Evolutionary conservation across 2,329 filamentous ascomycete species (phyloP).

Genomic region (Aspergillus ibericus): DNA sequence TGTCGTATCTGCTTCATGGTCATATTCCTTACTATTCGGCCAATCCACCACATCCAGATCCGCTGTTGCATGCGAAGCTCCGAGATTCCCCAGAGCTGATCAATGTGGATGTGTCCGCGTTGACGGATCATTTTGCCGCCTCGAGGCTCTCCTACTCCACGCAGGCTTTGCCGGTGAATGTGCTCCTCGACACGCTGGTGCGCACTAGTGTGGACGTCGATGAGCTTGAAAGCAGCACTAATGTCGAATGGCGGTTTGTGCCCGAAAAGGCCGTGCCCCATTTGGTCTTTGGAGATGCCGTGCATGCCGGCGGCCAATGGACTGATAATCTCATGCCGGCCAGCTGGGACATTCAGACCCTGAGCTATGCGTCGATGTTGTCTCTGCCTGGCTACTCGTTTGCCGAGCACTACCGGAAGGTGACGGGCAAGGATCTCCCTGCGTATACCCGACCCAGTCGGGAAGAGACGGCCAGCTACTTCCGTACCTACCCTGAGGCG

Average conservation of each 20-base stretch:
- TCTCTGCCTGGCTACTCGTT: slow-evolving; percentile 62
- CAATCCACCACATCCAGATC: slow-evolving; percentile 55
- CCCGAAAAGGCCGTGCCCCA: slow-evolving; percentile 55
- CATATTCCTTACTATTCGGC: slow-evolving; percentile 58
- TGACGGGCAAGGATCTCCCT: slow-evolving; percentile 44
- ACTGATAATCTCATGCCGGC: slow-evolving; percentile 54
- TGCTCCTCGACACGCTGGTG: slow-evolving; percentile 59
- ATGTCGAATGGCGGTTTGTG: slow-evolving; percentile 55
- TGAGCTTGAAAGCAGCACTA: slow-evolving; percentile 50
- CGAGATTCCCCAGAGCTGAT: slow-evolving; percentile 49
- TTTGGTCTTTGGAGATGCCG: slow-evolving; percentile 54
- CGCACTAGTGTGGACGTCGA: slow-evolving; percentile 61
- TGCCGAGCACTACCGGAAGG: slow-evolving; percentile 51
- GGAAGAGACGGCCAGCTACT: slow-evolving; percentile 56
- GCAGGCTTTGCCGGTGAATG: slow-evolving; percentile 61
- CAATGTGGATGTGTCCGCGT: slow-evolving; percentile 45
- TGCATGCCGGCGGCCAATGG: slow-evolving; percentile 60
- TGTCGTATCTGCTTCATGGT: slow-evolving; percentile 64
- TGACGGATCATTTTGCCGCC: slow-evolving; percentile 59
- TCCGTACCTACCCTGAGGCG: slow-evolving; percentile 54
- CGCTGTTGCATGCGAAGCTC: slow-evolving; percentile 58
- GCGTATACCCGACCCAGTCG: slow-evolving; percentile 58
- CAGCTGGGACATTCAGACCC: slow-evolving; percentile 57
- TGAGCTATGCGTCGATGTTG: slow-evolving; percentile 64
- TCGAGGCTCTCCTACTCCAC: slow-evolving; percentile 62